Base-by-base conservation (phyloP, 2,329 filamentous ascomycete genomes). In the Apiospora arundinis region DNA sequence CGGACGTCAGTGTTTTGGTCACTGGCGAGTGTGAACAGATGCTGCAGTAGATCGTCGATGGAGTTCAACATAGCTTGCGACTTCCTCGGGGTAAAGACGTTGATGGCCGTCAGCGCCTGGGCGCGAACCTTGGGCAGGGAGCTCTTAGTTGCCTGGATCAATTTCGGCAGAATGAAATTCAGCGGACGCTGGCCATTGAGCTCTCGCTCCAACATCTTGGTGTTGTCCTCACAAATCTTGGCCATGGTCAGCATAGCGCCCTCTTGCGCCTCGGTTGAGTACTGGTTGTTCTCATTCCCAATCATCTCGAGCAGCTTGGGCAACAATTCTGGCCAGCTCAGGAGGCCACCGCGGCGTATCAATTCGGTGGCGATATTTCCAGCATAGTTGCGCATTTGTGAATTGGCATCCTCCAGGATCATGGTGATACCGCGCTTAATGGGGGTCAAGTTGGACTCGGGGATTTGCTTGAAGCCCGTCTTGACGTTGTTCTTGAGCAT, bases 141-240 rank as follows among this genome's bases (percentile, higher is more conserved):
- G 82, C 91, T 95, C 76, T 91, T 90, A 69, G 94, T 96, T 73
- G 97, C 96, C 71, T 95, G 89, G 76, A 99, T 91, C 73, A 99
- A 88, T 82, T 97, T 95, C 14, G 96, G 96, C 68, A 98, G 92
- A 65, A 99, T 90, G 77, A 95, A 92, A 80, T 93, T 92, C 72
- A 98, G 89, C 1, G 96, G 96, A 71, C 95, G 89, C 82, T 98
- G 92, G 73, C 95, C 94, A 78, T 95, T 91, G 80, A 97, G 94
- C 74, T 97, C 94, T 77, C 92, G 91, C 82, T 97, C 94, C 70
- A 99, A 86, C 72, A 94, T 87, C 80, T 93, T 94, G 78, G 90
- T 92, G 83, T 97, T 98, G 83, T 99, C 96, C 83, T 99, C 96
- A 83, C 96, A 99, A 73, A 99, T 95, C 86, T 98, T 98, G 80